Base-by-base conservation (phyloP, 352 stramenopile species). In the Globisporangium splendens region DNA sequence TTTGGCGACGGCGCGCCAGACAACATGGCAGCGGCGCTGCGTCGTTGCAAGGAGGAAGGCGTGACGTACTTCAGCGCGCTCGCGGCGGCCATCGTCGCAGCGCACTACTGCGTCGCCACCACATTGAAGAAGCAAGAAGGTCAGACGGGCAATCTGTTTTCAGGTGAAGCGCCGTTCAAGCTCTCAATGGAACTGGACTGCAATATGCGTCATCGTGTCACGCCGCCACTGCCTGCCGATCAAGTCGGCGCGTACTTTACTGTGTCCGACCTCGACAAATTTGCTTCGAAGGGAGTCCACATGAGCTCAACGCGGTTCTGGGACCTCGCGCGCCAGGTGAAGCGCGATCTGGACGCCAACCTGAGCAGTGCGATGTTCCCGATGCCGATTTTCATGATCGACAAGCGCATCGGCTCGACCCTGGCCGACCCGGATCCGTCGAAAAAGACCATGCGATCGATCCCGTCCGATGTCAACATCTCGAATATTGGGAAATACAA, bases 401-500 rank as follows among this genome's bases (percentile, higher is more conserved):
- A 54, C 24, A 38, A 54, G 11, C 38, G n/a, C 15, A 11, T 54
- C 13, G 38, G 8, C 49, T 43, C 49, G 28, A 22, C 8, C 7
- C 17, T 39, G 15, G 44, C 28, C 0, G 7, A 35, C 5, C 21
- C 35, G 31, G 17, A 20, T 8, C 49, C 22, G 22, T 54, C 24
- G 28, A 35, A 35, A 8, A 41, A 22, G 3, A 54, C 38, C 8
- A 22, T 28, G 15, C 28, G 61, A n/a, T 70, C 65, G 54, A 59
- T 71, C 49, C 63, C 61, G 0, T 50, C 62, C 4, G 71, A 79
- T 38, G 56, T 54, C 8, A 58, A 54, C 8, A 41, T 77, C 13
- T 65, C 65, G 2, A 69, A 69, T n/a, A 17, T 77, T 8, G 52
- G 67, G 1, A 57, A 63, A 20, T 79, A 75, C 33, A 57, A 61